phyloP scores from a whole-genome alignment of 176 grass and related monocot genomes.

The Dactylis glomerata region DNA sequence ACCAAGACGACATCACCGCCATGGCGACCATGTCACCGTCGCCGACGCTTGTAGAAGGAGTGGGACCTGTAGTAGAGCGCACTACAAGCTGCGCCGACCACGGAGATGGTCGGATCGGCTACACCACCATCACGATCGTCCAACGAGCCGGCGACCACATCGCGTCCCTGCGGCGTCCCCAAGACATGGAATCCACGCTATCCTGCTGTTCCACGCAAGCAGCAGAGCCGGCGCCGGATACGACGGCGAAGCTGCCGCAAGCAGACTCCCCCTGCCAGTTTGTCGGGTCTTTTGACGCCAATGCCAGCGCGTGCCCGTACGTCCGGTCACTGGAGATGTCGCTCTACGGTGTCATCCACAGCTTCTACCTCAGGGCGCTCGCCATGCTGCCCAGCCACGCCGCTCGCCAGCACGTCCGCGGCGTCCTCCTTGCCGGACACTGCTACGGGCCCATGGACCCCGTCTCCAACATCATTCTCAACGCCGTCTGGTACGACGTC shows the following conservation, averaged over 20 bases:
- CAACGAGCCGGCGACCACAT: no score
- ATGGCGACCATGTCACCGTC: neutral
- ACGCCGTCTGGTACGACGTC: neutral
- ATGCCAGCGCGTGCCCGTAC: neutral
- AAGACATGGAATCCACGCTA: no score
- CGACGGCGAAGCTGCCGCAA: no score
- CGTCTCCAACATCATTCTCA: neutral
- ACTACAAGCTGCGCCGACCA: neutral
- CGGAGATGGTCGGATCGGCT: neutral
- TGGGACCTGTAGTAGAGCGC: neutral
- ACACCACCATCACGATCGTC: neutral
- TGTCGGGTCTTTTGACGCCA: no score
- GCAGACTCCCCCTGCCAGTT: no score
- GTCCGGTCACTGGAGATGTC: neutral
- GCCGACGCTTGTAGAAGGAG: neutral
- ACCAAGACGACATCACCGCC: neutral
- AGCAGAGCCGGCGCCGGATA: no score
- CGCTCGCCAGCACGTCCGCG: neutral
- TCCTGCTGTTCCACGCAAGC: no score
- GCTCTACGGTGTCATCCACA: neutral
- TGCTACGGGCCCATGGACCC: neutral
- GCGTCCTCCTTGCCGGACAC: neutral
- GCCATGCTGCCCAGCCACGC: neutral
- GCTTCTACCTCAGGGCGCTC: neutral
- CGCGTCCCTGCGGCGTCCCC: no score